Conservation (phyloP, 225 moss, liverwort and hornwort species). For the Neckera pumila region DNA sequence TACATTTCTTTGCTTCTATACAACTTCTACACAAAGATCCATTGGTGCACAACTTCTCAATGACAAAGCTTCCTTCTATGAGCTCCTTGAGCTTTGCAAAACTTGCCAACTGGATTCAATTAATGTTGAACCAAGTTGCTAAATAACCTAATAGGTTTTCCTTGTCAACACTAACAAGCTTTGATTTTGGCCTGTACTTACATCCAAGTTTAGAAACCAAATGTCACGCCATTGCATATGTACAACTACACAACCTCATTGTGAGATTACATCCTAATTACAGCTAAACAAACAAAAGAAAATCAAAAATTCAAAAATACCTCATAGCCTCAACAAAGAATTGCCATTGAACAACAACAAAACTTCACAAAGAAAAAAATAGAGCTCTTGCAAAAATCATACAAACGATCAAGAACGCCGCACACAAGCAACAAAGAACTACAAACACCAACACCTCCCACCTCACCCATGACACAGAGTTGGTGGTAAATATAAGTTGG, state of each 20-base stretch:
- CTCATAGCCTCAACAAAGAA: not conserved
- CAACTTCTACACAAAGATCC: not conserved
- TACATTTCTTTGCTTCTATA: not conserved
- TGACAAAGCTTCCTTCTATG: not conserved
- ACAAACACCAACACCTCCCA: no score
- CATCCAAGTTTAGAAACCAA: no score
- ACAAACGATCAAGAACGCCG: no score
- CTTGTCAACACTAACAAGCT: not conserved
- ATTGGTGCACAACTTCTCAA: not conserved
- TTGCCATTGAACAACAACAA: no score
- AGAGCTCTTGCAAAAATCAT: no score
- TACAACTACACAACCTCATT: not conserved
- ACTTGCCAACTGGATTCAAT: not conserved
- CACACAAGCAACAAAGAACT: no score
- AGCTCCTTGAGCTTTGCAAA: not conserved
- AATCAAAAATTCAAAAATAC: not conserved
- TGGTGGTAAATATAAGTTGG: no score
- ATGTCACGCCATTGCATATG: not conserved
- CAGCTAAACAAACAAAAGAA: not conserved
- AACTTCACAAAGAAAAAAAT: no score
- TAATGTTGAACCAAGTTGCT: not conserved
- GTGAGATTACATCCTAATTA: not conserved
- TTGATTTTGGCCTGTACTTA: no score
- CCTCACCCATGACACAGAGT: no score
- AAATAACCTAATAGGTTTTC: not conserved